Conservation (phyloP, 129 eudicot genomes). For the Mikania micrantha region DNA sequence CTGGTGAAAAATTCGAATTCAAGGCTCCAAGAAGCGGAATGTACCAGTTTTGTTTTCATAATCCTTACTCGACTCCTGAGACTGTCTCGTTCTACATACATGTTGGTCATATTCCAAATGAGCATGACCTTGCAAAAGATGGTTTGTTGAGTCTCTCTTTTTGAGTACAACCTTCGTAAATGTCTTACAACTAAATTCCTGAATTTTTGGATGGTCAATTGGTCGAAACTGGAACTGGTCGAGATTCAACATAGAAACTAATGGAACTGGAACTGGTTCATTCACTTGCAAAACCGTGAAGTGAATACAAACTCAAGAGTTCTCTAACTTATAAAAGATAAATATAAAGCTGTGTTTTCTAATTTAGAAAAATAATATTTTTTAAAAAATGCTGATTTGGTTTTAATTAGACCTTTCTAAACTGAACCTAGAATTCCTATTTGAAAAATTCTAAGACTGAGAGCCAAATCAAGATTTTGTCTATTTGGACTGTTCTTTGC, state of each 20-base stretch:
- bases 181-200: not conserved
- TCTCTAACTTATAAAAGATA: not conserved
- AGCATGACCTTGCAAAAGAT: slow-evolving; percentile 92
- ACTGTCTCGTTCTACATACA: slow-evolving; percentile 91
- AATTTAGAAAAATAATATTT: not conserved
- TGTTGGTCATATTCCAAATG: slow-evolving; percentile 88
- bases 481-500: not conserved
- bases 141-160: slow-evolving; percentile 43
- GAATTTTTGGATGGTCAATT: not conserved
- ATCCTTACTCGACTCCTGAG: slow-evolving; percentile 79
- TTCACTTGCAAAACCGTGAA: not conserved
- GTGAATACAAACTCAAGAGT: not conserved
- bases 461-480: not conserved
- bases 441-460: not conserved
- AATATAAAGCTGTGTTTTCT: not conserved
- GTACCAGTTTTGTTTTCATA: slow-evolving; percentile 92
- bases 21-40: slow-evolving; percentile 95
- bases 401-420: not conserved
- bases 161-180: not conserved
- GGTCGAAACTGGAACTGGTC: not conserved
- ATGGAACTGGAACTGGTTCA: not conserved
- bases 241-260: not conserved
- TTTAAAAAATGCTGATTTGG: not conserved
- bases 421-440: not conserved
- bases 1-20: slow-evolving; percentile 90